Evolutionary conservation across 179 eudicot species (phyloP).

Genomic region (Beta lomatogona): DNA sequence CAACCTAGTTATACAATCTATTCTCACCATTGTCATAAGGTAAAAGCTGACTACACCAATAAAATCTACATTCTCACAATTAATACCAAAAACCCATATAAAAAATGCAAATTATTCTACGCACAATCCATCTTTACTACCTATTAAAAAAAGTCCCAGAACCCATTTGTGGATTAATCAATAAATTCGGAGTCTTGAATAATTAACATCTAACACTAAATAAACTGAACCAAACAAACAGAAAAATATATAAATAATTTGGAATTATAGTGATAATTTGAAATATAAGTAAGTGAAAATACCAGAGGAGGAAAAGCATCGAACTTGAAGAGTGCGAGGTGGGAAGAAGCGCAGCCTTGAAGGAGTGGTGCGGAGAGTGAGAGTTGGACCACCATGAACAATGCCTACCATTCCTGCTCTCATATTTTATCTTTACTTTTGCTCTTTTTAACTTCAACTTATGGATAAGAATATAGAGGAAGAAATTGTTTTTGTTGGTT

Average conservation of each 20-base stretch:
- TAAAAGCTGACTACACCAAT: neutral
- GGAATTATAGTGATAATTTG: no score
- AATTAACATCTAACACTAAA: neutral
- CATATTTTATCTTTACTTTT: constrained; percentile 16
- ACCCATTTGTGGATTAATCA: neutral
- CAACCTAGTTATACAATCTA: neutral
- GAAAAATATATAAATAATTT: no score
- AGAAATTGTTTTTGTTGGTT: no score
- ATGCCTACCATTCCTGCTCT: constrained; percentile 33
- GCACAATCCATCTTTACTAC: neutral
- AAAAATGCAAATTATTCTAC: neutral
- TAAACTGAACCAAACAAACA: neutral
- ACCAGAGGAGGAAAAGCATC: constrained; percentile 42
- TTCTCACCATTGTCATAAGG: neutral
- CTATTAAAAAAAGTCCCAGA: neutral
- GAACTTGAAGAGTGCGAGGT: constrained; percentile 19
- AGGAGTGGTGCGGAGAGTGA: constrained; percentile 29
- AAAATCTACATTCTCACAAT: neutral
- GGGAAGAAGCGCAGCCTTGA: constrained; percentile 21
- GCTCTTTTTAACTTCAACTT: neutral
- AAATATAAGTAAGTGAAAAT: neutral
- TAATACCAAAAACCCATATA: constrained; percentile 1
- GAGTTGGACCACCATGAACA: constrained; percentile 29
- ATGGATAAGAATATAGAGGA: constrained; percentile 15
- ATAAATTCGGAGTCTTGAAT: neutral